Conservation (phyloP, 306 rosid species). For the Gastrolobium bilobum region DNA sequence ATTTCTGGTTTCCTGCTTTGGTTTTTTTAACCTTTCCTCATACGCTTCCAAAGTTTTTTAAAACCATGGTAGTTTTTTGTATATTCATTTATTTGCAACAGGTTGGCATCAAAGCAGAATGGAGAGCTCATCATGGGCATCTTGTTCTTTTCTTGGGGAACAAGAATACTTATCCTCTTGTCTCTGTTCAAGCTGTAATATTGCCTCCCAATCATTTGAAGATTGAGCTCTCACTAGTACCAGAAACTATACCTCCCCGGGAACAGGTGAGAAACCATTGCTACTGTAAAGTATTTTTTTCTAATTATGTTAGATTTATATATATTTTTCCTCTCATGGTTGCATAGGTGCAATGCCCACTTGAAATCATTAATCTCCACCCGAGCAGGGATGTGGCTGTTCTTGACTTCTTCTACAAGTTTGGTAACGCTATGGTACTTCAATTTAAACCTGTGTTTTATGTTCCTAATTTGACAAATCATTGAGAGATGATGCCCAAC, state of each 20-base stretch:
- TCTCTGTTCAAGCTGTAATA: slow-evolving; percentile 74
- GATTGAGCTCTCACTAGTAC: slow-evolving; percentile 77
- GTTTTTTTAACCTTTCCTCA: no score
- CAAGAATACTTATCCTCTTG: slow-evolving; percentile 75
- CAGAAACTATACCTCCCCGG: slow-evolving; percentile 83
- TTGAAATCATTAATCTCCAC: slow-evolving; percentile 72
- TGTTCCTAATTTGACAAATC: slow-evolving; percentile 1
- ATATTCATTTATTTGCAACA: slow-evolving; percentile 35
- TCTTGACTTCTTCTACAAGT: slow-evolving; percentile 80
- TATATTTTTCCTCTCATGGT: slow-evolving; percentile 24
- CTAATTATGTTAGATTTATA: background rate
- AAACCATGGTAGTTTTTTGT: background rate
- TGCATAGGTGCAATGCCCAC: slow-evolving; percentile 83
- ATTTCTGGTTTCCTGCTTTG: no score
- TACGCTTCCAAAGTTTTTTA: no score
- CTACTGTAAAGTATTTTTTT: background rate
- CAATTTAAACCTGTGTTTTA: slow-evolving; percentile 22
- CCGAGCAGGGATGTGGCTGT: slow-evolving; percentile 86
- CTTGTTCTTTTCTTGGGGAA: slow-evolving; percentile 83
- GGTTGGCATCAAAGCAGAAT: slow-evolving; percentile 86
- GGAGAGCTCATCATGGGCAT: slow-evolving; percentile 81
- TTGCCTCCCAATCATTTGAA: slow-evolving; percentile 76
- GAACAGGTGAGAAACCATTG: slow-evolving; percentile 66
- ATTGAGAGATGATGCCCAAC: background rate
- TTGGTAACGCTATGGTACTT: slow-evolving; percentile 66